Percentiles rank a stretch among this genome's conserved stretches.
phyloP scores from a whole-genome alignment of 1,139 yeast species.

The Yamadazyma dushanensis region DNA sequence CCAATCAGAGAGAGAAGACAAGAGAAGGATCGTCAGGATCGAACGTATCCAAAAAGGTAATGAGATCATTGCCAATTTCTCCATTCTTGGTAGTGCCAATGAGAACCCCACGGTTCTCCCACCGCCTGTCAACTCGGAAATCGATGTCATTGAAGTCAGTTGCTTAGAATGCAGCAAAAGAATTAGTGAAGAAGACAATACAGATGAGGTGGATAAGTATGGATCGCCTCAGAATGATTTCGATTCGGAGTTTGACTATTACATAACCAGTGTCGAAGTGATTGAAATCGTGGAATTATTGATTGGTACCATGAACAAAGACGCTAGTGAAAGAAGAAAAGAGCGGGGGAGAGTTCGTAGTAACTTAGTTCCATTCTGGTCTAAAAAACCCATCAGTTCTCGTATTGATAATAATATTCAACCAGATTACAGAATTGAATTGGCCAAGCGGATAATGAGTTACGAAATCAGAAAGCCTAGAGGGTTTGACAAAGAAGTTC shows the following conservation, averaged over 20 bases:
- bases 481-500: conserved; percentile 66
- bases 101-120: conserved; percentile 44
- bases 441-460: conserved; percentile 67
- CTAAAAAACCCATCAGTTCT: conserved; percentile 57
- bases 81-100: conserved; percentile 52
- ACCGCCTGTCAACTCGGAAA: conserved; percentile 32
- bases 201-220: conserved; percentile 36
- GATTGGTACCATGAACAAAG: conserved; percentile 49
- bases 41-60: conserved; percentile 54
- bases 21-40: conserved; percentile 57
- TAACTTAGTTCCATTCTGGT: conserved; percentile 69
- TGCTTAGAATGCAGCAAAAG: conserved; percentile 46
- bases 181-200: conserved; percentile 27
- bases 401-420: conserved; percentile 38
- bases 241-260: conserved; percentile 36
- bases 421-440: conserved; percentile 51
- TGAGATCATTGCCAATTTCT: conserved; percentile 47
- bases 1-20: conserved; percentile 43
- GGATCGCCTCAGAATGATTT: conserved; percentile 16
- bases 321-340: conserved; percentile 51
- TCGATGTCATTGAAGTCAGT: conserved; percentile 58
- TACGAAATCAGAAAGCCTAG: conserved; percentile 63
- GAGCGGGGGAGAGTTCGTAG: conserved; percentile 66
- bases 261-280: conserved; percentile 66
- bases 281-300: conserved; percentile 62